Base-by-base conservation (phyloP, 768 basidiomycete species). In the Xerocomus spinulosus region DNA sequence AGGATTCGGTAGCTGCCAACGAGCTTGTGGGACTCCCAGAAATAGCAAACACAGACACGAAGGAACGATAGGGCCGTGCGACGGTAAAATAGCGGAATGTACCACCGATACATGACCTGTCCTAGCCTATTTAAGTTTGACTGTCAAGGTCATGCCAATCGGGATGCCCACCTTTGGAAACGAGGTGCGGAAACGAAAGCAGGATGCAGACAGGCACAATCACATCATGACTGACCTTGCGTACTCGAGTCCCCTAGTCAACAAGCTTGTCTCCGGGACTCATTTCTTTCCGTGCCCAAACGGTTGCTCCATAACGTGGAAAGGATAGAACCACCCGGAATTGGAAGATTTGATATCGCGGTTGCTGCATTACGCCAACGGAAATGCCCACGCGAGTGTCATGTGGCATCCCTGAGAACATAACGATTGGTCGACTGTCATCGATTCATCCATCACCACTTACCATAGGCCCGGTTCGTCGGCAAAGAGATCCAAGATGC, bases 191-290 rank as follows among this genome's bases (percentile, higher is more conserved):
- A 24, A 49, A 50, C 30, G n/a, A 32, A 42, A 39, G n/a, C 39
- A 21, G 4, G 34, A 47, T 57, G 42, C 23, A 35, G 55, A 46
- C 48, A 60, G 47, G 42, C 25, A 60, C 52, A 13, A 60, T 61
- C 48, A 43, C 40, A 56, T 48, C 53, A 48, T 20, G 24, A 39
- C 25, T 43, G 30, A 48, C 38, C 36, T 34, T 34, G 23, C 45
- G 42, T 18, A 28, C 25, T 23, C n/a, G n/a, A n/a, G n/a, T n/a
- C 46, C n/a, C 20, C 25, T 17, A 34, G 42, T 45, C 29, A 48
- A 18, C 9, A 49, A 40, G 37, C 52, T 42, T 29, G 44, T 40
- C 26, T 40, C 18, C 32, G 44, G 41, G 25, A 20, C 33, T 28
- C 42, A 41, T 37, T 45, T 34, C 48, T 36, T 44, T 26, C 15